Conservation (phyloP, 257 asterid species). For the Nicotiana benthamiana region DNA sequence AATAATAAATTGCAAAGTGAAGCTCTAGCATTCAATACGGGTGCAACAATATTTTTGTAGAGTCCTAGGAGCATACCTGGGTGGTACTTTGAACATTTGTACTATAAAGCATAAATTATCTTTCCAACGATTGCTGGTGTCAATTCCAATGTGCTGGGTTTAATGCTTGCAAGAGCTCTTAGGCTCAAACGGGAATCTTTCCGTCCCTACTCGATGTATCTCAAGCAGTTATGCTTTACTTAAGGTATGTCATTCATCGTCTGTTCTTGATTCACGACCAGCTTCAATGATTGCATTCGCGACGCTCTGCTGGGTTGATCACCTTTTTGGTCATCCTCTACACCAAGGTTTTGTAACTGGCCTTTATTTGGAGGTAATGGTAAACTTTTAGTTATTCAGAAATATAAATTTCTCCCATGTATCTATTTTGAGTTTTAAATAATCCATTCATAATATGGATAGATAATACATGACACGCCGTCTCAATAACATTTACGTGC, state of each 20-base stretch:
- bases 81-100: not conserved
- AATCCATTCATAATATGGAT: not conserved
- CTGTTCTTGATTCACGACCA: constrained; percentile 20
- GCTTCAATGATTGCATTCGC: constrained; percentile 95
- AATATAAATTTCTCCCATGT: not conserved
- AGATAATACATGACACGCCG: not conserved
- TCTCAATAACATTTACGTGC: constrained; percentile 7
- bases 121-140: not conserved
- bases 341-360: constrained; percentile 95
- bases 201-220: not conserved
- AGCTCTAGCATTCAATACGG: not conserved
- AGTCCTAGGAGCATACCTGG: not conserved
- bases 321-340: constrained; percentile 92
- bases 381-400: not conserved
- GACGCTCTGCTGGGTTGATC: constrained; percentile 96
- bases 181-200: not conserved
- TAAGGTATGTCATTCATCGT: not conserved
- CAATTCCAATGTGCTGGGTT: not conserved
- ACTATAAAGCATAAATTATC: not conserved
- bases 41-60: too few relatives aligned
- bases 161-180: not conserved
- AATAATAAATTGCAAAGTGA: not conserved
- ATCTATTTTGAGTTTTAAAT: not conserved
- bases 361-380: constrained; percentile 70
- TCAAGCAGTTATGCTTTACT: not conserved